These are phyloP conservation scores for Oryza coarctata DNA, from an alignment of 176 grass and related monocot species.

Conservation along the genomic window DNA sequence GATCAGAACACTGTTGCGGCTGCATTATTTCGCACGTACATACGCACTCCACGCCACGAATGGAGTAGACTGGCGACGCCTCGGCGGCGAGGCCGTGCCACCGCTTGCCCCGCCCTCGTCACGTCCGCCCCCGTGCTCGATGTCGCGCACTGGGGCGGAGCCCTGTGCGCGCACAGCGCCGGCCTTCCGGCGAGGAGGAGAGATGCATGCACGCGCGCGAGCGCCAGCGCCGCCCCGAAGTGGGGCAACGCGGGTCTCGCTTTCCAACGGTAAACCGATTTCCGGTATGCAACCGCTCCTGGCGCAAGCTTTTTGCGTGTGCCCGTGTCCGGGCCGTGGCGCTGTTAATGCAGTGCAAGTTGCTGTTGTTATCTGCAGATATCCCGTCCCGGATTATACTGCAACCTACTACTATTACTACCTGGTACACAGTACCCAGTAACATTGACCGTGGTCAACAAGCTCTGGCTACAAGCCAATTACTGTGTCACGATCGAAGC, in stretches of 20 bases:
- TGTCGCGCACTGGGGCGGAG: not conserved
- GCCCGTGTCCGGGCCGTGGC: not conserved
- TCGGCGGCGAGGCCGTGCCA: constrained; percentile 26
- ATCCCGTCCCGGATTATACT: constrained; percentile 11
- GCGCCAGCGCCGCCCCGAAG: constrained; percentile 14
- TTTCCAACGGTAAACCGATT: constrained; percentile 33
- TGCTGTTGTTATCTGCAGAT: constrained; percentile 19
- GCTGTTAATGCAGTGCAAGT: constrained; percentile 32
- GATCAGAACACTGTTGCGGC: constrained; percentile 21
- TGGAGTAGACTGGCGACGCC: constrained; percentile 37
- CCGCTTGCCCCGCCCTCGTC: constrained; percentile 24
- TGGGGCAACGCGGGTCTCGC: not conserved
- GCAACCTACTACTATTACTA: not conserved
- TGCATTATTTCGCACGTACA: constrained; percentile 10
- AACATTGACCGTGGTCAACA: not conserved
- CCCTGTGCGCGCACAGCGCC: constrained; percentile 44
- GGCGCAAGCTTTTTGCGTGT: constrained; percentile 28
- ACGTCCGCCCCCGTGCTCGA: not conserved
- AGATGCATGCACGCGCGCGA: not conserved
- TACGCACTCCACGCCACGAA: not conserved
- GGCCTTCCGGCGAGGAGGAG: not conserved
- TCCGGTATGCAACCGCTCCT: constrained; percentile 33
- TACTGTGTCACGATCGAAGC: not conserved
- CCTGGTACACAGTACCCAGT: not conserved
- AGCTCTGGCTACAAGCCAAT: not conserved